Percentiles rank a stretch among this genome's conserved stretches.
phyloP scores from a whole-genome alignment of 768 basidiomycete species.

The Lactarius sanguifluus region DNA sequence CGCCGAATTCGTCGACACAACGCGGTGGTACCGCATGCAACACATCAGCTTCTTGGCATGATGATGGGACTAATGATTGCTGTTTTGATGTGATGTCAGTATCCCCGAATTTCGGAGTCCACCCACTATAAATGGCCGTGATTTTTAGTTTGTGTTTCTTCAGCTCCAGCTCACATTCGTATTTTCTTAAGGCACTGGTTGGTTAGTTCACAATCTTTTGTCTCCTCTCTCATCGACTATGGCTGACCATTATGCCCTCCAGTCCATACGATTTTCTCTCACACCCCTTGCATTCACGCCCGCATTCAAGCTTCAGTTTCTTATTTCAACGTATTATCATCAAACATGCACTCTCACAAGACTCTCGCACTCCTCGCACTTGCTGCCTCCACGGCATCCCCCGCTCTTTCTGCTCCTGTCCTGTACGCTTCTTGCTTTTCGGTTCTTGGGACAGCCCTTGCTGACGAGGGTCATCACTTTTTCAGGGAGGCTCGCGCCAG shows the following conservation, averaged over 20 bases:
- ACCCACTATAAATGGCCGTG: not conserved
- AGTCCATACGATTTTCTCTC: conserved; percentile 3
- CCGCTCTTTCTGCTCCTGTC: conserved; percentile 2
- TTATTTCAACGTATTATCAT: too few relatives aligned
- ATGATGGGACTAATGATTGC: not conserved
- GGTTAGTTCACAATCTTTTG: conserved; percentile 2
- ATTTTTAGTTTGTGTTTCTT: not conserved
- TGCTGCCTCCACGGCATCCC: conserved; percentile 1
- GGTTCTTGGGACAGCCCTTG: not conserved
- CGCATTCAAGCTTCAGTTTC: not conserved
- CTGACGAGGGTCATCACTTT: not conserved
- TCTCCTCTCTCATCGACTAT: not conserved
- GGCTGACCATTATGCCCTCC: not conserved
- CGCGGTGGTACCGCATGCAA: not conserved
- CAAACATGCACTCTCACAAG: conserved; percentile 9
- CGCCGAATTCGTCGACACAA: not conserved
- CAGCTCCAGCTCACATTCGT: conserved; percentile 10
- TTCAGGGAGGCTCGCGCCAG: not conserved
- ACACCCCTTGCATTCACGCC: not conserved
- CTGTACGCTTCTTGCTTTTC: not conserved
- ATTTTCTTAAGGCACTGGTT: conserved; percentile 18
- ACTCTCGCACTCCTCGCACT: conserved; percentile 8
- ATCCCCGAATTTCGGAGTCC: not conserved
- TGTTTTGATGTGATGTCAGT: not conserved
- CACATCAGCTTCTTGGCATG: not conserved